Evolutionary conservation across 2,329 filamentous ascomycete species (phyloP).

Genomic region (Tolypocladium tundrense): DNA sequence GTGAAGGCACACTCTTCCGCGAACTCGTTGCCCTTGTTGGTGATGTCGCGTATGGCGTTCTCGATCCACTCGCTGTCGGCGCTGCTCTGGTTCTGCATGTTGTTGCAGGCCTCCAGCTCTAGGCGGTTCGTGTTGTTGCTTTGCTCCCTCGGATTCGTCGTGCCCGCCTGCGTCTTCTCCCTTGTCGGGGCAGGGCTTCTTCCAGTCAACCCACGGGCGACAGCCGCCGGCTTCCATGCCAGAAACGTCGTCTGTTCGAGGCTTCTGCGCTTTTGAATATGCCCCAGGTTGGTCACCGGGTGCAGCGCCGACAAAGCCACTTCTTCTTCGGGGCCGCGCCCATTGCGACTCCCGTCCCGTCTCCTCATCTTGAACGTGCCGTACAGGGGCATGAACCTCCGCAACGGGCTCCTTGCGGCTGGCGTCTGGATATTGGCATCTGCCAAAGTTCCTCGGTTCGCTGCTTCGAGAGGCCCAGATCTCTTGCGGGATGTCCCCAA

Average conservation of each 20-base stretch:
- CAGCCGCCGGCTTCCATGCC: not conserved
- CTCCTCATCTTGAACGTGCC: not conserved
- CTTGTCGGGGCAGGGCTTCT: not conserved
- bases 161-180: not conserved
- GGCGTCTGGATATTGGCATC: not conserved
- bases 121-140: not conserved
- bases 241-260: not conserved
- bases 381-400: not conserved
- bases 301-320: not conserved
- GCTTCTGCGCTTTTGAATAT: not conserved
- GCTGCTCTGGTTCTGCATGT: not conserved
- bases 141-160: not conserved
- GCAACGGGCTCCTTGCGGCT: not conserved
- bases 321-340: not conserved
- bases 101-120: not conserved
- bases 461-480: not conserved
- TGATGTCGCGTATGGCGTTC: conserved; percentile 11
- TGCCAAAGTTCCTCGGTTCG: not conserved
- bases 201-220: not conserved
- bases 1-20: conserved; percentile 35
- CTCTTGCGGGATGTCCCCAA: not conserved
- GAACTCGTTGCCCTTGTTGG: conserved; percentile 10
- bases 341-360: not conserved
- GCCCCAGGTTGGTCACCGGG: not conserved
- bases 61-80: conserved; percentile 11